Base-by-base conservation (phyloP, 2,329 filamentous ascomycete genomes). In the Ploettnerulaceae sp. region DNA sequence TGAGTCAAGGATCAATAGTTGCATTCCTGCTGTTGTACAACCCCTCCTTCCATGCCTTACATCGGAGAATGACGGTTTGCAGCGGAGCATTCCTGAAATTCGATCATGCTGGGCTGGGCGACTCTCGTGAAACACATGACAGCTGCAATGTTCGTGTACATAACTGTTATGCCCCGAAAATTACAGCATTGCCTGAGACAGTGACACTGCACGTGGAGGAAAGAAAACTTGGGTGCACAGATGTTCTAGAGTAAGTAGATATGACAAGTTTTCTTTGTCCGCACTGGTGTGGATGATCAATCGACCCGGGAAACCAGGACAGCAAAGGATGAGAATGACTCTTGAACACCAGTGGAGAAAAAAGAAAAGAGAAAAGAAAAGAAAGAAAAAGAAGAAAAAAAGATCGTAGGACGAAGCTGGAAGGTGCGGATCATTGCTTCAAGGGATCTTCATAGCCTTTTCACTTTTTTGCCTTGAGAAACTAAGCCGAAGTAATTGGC, bases 21-120 rank as follows among this genome's bases (percentile, higher is more conserved):
- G 26, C 29, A 42, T 29, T 29, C 26, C 26, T 29, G 26, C 7
- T 29, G 26, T 8, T 4, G 9, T 4, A n/a, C 9, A 3, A 29
- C 26, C n/a, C 26, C 33, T 22, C 17, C 26, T 39, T 46, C 11
- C 33, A 26, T 21, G 7, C 25, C 25, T 20, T 25, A 14, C 33
- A 46, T 40, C 43, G 35, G 28, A 46, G 33, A 45, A 37, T 29
- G 33, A 45, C 42, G 42, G 18, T 37, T 31, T 36, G 33, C 42
- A 45, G 42, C 33, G 33, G 42, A 45, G 17, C 22, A 35, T 35
- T 26, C 22, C 22, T 15, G 22, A 36, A 14, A 20, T 43, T 22
- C 22, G 41, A 36, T 21, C 11, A 21, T 34, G 42, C 14, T 15
- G 14, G 43, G 20, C 17, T n/a, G n/a, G n/a, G n/a, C n/a, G n/a